Base-by-base conservation (phyloP, 495 filamentous ascomycete species). In the Cercophora sp. region DNA sequence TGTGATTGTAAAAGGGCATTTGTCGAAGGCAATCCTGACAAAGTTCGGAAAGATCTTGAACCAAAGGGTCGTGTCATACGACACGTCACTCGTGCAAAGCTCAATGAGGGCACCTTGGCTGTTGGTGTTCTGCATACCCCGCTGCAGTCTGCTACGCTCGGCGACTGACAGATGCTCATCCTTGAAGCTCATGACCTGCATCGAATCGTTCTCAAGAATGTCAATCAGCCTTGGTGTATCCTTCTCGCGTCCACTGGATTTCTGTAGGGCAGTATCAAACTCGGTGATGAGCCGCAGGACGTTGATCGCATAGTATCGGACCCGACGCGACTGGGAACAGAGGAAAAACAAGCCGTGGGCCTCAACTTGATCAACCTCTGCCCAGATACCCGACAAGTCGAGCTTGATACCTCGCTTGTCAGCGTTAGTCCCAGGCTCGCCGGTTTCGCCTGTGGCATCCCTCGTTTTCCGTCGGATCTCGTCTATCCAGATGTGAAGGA, bases 321-420 rank as follows among this genome's bases (percentile, higher is more conserved):
- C 93, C 31, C 85, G 79, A 51, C 88, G 79, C 8, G 93, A 96
- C 55, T 96, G 94, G 0, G 93, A 97, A 65, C 94, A 97, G 4
- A 99, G 70, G 65, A 99, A 97, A 75, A 99, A 97, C n/a, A 99
- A 69, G 1, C 94, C 93, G 65, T 96, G 92, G 15, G 92, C 91
- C 64, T 99, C 93, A 34, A 97, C 87, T 61, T 96, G 92, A 58
- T 99, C 94, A 13, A 97, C 91, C 56, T 96, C 87, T 4, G 88
- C 88, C 70, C 89, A 87, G 11, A 94, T 84, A 48, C 83, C 86
- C 1, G 91, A 93, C 31, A 91, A 69, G 65, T 98, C 93, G 20
- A 97, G 76, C 49, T 92, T 89, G 45, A 90, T 77, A 3, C 78
- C 79, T 11, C 80, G 71, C 52, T 79, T 80, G 13, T 83, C 81